Evolutionary conservation across 2,329 filamentous ascomycete genomes (phyloP), one percentile per base, ranked within the genome.

Genomic region (Delphinella strobiligena): DNA sequence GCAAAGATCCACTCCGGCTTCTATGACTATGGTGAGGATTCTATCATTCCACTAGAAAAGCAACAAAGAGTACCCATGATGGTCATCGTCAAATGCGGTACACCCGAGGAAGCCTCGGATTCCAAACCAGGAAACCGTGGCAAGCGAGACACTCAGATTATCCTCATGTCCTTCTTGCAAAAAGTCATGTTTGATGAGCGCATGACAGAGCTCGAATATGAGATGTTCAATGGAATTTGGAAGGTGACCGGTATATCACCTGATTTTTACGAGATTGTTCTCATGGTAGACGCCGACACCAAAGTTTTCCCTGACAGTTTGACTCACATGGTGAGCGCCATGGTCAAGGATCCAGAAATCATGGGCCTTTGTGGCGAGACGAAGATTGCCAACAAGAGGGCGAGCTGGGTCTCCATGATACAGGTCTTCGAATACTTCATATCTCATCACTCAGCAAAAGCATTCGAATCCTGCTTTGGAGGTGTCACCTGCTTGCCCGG

Each of bases 161-260:
- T 98, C 51, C 73, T 98, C 49, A 98, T 98, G 91, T 95, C 88
- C 4, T 98, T 98, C 72, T 68, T 98, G 51, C 91, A 98, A 59
- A 98, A 98, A 68, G 91, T 98, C 56, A 98, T 98, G 91, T 98
- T 98, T 54, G 91, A 98, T 59, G 93, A 98, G 65, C 83, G 91
- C 46, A 98, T 98, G 91, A 98, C 93, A 14, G 89, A 98, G 61
- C 80, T 98, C 38, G 91, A 98, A 61, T 98, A 87, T 56, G 91
- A 98, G 59, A 96, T 98, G 84, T 98, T 98, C 70, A 98, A 96
- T 59, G 91, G 91, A 39, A 72, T 98, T 47, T 98, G 89, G 88
- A 94, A 94, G 61, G 85, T 98, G 33, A 98, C 91, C 14, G 93
- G 93, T 51, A 96, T 98, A 47, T 93, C 88, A 3, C 91, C 91